These are phyloP conservation scores for Urtica urens DNA, from an alignment of 306 rosid genomes.

Conservation along the genomic window DNA sequence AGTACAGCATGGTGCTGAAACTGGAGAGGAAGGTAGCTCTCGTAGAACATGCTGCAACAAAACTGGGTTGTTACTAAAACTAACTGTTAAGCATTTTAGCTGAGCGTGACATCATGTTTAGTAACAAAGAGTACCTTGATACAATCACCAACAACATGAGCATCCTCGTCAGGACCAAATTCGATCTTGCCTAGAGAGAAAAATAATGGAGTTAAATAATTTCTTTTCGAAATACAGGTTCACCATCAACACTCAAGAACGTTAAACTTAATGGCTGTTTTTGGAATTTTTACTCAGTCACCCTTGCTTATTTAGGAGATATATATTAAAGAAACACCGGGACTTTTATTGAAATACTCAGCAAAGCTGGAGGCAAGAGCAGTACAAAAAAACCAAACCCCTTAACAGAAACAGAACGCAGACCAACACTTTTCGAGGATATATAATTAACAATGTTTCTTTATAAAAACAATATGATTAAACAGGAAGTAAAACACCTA, in stretches of 20 bases:
- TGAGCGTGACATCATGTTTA: neutral
- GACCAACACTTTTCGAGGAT: too few relatives aligned
- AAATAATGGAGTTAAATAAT: slow-evolving; percentile 17
- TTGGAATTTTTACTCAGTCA: too few relatives aligned
- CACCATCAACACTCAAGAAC: too few relatives aligned
- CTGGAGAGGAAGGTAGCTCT: slow-evolving; percentile 98
- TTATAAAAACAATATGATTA: too few relatives aligned
- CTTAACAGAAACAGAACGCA: slow-evolving; percentile 4
- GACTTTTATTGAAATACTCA: too few relatives aligned
- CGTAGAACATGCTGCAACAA: slow-evolving; percentile 80
- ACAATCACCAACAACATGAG: slow-evolving; percentile 98
- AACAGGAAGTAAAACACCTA: neutral
- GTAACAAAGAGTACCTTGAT: slow-evolving; percentile 58
- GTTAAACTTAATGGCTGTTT: too few relatives aligned
- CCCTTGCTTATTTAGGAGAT: too few relatives aligned
- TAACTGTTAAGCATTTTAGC: neutral
- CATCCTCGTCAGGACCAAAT: slow-evolving; percentile 77
- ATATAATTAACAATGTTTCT: too few relatives aligned
- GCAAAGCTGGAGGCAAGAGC: too few relatives aligned
- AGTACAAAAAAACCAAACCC: too few relatives aligned
- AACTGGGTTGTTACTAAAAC: slow-evolving; percentile 4
- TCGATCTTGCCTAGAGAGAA: slow-evolving; percentile 68
- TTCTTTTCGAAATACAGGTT: slow-evolving; percentile 9
- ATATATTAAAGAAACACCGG: too few relatives aligned
- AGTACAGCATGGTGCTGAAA: slow-evolving; percentile 97